phyloP scores from a whole-genome alignment of 2,329 filamentous ascomycete genomes.

The Exophiala sideris region DNA sequence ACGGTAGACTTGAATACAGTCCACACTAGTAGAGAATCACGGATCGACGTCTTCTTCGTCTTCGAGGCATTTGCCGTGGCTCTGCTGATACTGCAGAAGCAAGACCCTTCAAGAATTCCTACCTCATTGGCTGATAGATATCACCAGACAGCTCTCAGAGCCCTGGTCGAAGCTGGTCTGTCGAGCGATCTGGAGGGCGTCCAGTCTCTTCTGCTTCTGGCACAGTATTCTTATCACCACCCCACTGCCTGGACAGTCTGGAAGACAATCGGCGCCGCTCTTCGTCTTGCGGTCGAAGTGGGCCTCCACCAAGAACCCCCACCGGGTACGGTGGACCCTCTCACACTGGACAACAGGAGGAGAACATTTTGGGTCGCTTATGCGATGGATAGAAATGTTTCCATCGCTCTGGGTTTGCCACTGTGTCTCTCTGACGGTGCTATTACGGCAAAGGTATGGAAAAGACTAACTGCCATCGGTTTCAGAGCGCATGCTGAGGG shows the following conservation, averaged over 20 bases:
- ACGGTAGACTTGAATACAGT: conserved; percentile 5
- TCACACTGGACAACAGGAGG: conserved; percentile 10
- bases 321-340: background rate
- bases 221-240: conserved; percentile 19
- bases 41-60: conserved; percentile 10
- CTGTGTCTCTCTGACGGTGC: conserved; percentile 13
- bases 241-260: conserved; percentile 12
- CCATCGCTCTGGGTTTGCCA: conserved; percentile 5
- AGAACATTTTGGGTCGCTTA: conserved; percentile 17
- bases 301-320: conserved; percentile 11
- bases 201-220: conserved; percentile 14
- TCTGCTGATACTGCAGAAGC: conserved; percentile 13
- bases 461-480: background rate
- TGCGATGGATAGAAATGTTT: conserved; percentile 17
- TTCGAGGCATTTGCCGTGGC: conserved; percentile 15
- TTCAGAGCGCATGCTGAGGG: background rate
- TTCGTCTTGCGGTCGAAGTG: conserved; percentile 16
- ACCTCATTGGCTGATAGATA: conserved; percentile 16
- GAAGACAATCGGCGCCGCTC: conserved; percentile 14
- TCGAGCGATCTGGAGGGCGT: conserved; percentile 11
- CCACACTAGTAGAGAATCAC: background rate
- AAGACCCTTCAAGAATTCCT: conserved; percentile 16
- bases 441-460: conserved; percentile 11
- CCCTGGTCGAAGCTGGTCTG: conserved; percentile 5
- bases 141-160: conserved; percentile 7